phyloP scores from a whole-genome alignment of 1,284 basidiomycete genomes.

The Vanrija sp. region DNA sequence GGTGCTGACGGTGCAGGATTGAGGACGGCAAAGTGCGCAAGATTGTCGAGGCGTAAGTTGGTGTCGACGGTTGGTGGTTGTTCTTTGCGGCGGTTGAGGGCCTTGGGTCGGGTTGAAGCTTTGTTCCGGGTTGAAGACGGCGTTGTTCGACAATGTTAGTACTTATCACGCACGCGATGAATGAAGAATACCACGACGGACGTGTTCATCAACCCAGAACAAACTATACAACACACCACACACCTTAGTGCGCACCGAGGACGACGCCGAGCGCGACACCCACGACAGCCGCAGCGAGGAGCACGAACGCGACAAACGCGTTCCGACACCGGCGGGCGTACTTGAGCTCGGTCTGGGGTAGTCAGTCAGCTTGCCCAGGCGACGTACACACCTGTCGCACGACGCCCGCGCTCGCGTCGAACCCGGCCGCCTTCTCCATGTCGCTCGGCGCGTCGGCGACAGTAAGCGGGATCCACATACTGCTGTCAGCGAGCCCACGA shows the following conservation, averaged over 20 bases:
- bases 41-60: too few relatives aligned
- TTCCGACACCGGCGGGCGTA: constrained; percentile 40
- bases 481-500: constrained; percentile 3
- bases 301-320: constrained; percentile 10
- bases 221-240: too few relatives aligned
- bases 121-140: too few relatives aligned
- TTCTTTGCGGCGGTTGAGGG: too few relatives aligned
- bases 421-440: neutral
- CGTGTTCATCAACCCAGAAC: too few relatives aligned
- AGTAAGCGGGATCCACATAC: constrained; percentile 32
- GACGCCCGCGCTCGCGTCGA: constrained; percentile 37
- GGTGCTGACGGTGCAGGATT: too few relatives aligned
- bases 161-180: too few relatives aligned
- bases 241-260: neutral
- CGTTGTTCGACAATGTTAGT: too few relatives aligned
- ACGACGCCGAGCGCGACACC: neutral
- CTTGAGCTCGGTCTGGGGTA: constrained; percentile 37
- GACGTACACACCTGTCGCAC: constrained; percentile 25
- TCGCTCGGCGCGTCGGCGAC: constrained; percentile 13
- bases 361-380: neutral
- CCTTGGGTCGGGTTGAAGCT: too few relatives aligned
- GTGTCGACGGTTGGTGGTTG: too few relatives aligned
- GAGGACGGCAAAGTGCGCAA: too few relatives aligned
- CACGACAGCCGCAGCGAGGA: neutral
- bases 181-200: too few relatives aligned